Evolutionary conservation across 2,329 filamentous ascomycete genomes (phyloP).

Genomic region (Microcyclosporella mali): DNA sequence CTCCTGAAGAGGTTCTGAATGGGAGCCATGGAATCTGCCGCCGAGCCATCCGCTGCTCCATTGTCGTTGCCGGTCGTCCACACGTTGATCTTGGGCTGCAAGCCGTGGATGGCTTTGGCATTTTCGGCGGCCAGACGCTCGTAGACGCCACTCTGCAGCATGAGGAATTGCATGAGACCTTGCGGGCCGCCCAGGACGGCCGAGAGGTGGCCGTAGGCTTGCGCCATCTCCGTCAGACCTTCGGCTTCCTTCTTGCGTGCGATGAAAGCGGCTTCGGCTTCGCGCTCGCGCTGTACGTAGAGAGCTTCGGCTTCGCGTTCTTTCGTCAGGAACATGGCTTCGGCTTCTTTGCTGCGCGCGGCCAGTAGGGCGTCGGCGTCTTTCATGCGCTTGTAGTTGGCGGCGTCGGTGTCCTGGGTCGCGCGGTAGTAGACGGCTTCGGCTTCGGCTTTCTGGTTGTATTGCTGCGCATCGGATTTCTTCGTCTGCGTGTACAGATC

Average conservation of each 20-base stretch:
- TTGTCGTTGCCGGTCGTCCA: conserved; percentile 69
- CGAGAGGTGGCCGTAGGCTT: conserved; percentile 68
- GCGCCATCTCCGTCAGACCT: conserved; percentile 69
- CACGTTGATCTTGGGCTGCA: conserved; percentile 83
- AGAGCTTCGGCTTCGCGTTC: conserved; percentile 39
- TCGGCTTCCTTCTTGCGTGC: conserved; percentile 67
- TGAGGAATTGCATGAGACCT: conserved; percentile 75
- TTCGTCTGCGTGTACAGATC: conserved; percentile 45
- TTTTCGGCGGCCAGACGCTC: conserved; percentile 73
- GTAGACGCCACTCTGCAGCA: conserved; percentile 79
- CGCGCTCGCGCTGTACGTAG: conserved; percentile 15
- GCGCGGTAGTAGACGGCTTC: conserved; percentile 48
- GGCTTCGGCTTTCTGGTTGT: conserved; percentile 55
- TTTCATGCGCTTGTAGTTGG: conserved; percentile 30
- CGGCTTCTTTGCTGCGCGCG: conserved; percentile 25
- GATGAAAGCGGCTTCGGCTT: conserved; percentile 50
- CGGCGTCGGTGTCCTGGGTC: conserved; percentile 39
- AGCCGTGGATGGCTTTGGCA: conserved; percentile 64
- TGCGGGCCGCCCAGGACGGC: conserved; percentile 70
- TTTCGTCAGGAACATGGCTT: conserved; percentile 31
- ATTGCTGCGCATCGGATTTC: conserved; percentile 47
- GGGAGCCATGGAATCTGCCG: conserved; percentile 48
- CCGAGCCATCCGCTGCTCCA: conserved; percentile 38
- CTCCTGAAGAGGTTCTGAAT: conserved; percentile 73
- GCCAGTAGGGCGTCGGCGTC: conserved; percentile 25